These are phyloP conservation scores for Colletotrichum chrysophilum DNA, from an alignment of 2,329 filamentous ascomycete species.

Conservation along the genomic window DNA sequence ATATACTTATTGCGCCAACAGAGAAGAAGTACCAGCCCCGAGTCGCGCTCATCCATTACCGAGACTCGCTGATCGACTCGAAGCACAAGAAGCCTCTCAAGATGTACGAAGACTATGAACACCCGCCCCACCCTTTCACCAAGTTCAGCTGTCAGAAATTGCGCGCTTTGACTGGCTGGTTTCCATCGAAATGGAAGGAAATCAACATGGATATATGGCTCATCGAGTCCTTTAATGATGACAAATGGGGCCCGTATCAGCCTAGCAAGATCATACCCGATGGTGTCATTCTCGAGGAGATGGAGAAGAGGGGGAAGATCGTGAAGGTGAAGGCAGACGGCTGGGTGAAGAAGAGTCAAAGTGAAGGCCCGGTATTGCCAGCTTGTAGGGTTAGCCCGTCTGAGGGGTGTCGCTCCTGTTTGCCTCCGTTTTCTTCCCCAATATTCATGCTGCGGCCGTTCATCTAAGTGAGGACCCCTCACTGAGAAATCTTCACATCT, in stretches of 20 bases:
- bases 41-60: background rate
- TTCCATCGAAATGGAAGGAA: background rate
- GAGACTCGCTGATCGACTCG: background rate
- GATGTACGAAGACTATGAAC: background rate
- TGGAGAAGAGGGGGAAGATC: background rate
- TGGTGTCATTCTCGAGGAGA: background rate
- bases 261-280: background rate
- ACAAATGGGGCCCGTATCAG: background rate
- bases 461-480: too few species aligned
- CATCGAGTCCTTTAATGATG: background rate
- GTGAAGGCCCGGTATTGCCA: rapidly evolving
- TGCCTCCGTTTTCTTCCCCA: too few species aligned
- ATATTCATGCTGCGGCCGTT: too few species aligned
- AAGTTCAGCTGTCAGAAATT: background rate
- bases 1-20: background rate
- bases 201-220: background rate
- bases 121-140: background rate
- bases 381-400: background rate
- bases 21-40: background rate
- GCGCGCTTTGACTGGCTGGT: background rate
- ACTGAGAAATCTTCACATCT: too few species aligned
- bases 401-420: too few species aligned
- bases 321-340: background rate
- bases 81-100: background rate
- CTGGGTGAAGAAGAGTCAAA: background rate